A percentile compares a stretch with the other conserved stretches of the same genome.
These are phyloP conservation scores for Metschnikowia lunata DNA, from an alignment of 805 yeast genomes.

Conservation along the genomic window DNA sequence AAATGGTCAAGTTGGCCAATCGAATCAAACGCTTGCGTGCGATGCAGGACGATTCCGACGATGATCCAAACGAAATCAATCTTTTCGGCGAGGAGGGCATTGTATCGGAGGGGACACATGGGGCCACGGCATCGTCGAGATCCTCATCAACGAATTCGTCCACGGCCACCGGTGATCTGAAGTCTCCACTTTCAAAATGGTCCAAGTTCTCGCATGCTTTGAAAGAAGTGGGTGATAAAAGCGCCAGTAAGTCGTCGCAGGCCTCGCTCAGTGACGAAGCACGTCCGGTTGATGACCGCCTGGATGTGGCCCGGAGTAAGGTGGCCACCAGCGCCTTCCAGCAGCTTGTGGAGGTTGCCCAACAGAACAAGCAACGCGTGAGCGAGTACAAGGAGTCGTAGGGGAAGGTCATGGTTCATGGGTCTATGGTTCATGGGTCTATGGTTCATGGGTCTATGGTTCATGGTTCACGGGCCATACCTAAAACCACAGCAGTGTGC, in stretches of 20 bases:
- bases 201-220: conserved; percentile 24
- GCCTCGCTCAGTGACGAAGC: conserved; percentile 10
- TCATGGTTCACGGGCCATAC: too few species aligned
- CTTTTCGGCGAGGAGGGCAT: conserved; percentile 35
- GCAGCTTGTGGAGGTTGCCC: conserved; percentile 66
- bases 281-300: conserved; percentile 8
- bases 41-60: conserved; percentile 55
- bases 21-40: conserved; percentile 67
- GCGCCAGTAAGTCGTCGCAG: conserved; percentile 21
- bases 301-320: conserved; percentile 17
- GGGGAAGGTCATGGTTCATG: not conserved
- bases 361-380: conserved; percentile 51
- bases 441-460: too few species aligned
- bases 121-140: not conserved
- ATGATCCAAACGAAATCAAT: conserved; percentile 44
- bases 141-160: not conserved
- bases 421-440: too few species aligned
- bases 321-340: conserved; percentile 56
- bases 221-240: conserved; percentile 14
- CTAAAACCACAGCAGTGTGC: too few species aligned
- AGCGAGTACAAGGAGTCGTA: conserved; percentile 11
- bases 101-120: not conserved
- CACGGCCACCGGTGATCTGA: not conserved
- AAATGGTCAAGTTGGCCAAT: conserved; percentile 76
- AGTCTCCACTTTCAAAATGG: conserved; percentile 26